Conservation (phyloP, 805 yeast species). For the Nakazawaea molendinolei region DNA sequence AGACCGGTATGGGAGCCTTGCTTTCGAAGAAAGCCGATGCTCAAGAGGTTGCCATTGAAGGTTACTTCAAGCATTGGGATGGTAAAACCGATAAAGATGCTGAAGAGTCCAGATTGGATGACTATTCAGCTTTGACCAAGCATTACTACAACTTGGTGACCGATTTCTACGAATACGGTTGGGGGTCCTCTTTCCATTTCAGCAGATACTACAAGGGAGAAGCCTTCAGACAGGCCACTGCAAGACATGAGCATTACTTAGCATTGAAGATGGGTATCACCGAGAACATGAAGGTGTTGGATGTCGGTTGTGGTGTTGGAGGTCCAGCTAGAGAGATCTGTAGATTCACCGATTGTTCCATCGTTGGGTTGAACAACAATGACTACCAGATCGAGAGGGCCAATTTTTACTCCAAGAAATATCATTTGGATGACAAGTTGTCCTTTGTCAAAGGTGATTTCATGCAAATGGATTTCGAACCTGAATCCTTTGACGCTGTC, state of each 20-base stretch:
- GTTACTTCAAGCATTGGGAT: conserved; percentile 97
- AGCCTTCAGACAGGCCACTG: conserved; percentile 88
- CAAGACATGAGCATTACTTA: conserved; percentile 94
- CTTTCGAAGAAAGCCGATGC: conserved; percentile 73
- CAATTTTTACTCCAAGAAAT: conserved; percentile 63
- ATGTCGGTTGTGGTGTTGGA: conserved; percentile 99
- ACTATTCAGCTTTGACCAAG: conserved; percentile 86
- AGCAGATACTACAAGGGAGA: conserved; percentile 92
- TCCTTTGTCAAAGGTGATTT: conserved; percentile 94
- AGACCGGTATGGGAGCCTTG: conserved; percentile 72
- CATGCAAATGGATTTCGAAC: conserved; percentile 97
- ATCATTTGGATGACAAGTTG: conserved; percentile 65
- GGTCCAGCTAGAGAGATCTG: conserved; percentile 98
- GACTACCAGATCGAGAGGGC: conserved; percentile 96
- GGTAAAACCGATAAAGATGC: conserved; percentile 74
- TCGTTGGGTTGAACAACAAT: conserved; percentile 92
- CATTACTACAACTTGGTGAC: conserved; percentile 96
- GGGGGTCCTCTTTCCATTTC: conserved; percentile 99
- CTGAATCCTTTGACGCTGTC: conserved; percentile 88
- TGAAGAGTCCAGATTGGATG: conserved; percentile 66
- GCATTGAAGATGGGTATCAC: conserved; percentile 80
- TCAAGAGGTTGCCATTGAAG: conserved; percentile 75
- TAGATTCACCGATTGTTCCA: conserved; percentile 79
- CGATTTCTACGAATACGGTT: conserved; percentile 97
- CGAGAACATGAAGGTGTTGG: conserved; percentile 81